Conservation (phyloP, 345 rosid genomes). For the Citrus trifoliata region DNA sequence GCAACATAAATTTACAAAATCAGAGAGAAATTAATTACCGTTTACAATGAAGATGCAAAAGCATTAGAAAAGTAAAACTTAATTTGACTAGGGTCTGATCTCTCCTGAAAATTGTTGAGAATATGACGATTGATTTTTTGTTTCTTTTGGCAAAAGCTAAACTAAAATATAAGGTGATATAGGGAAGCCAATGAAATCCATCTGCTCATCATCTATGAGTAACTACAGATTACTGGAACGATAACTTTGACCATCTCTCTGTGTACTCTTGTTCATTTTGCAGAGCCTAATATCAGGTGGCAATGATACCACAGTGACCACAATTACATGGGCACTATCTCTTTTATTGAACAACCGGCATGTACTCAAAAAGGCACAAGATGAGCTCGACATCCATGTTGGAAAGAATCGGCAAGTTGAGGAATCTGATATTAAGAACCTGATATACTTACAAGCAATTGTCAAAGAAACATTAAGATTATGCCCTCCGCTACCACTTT, state of each 20-base stretch:
- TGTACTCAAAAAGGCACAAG: constrained; percentile 30
- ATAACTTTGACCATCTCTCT: background rate
- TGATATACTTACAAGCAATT: constrained; percentile 37
- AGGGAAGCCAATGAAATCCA: background rate
- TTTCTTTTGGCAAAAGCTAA: background rate
- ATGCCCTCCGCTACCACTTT: constrained; percentile 30
- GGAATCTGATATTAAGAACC: constrained; percentile 37
- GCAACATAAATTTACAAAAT: background rate
- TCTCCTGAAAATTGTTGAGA: background rate
- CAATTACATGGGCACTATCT: constrained; percentile 44
- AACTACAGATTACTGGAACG: background rate
- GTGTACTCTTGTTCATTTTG: constrained; percentile 1
- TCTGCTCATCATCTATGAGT: background rate
- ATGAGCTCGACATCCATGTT: constrained; percentile 30
- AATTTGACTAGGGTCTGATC: too few species aligned
- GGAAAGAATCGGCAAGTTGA: constrained; percentile 35
- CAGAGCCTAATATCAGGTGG: constrained; percentile 53
- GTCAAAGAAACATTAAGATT: constrained; percentile 43
- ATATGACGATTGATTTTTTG: background rate
- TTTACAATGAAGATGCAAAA: too few species aligned
- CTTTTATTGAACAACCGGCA: constrained; percentile 34
- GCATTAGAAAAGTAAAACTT: too few species aligned
- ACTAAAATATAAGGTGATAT: background rate
- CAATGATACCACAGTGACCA: constrained; percentile 35
- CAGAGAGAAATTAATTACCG: background rate